These are phyloP conservation scores for Vararia minispora DNA, from an alignment of 768 basidiomycete species.

Conservation along the genomic window DNA sequence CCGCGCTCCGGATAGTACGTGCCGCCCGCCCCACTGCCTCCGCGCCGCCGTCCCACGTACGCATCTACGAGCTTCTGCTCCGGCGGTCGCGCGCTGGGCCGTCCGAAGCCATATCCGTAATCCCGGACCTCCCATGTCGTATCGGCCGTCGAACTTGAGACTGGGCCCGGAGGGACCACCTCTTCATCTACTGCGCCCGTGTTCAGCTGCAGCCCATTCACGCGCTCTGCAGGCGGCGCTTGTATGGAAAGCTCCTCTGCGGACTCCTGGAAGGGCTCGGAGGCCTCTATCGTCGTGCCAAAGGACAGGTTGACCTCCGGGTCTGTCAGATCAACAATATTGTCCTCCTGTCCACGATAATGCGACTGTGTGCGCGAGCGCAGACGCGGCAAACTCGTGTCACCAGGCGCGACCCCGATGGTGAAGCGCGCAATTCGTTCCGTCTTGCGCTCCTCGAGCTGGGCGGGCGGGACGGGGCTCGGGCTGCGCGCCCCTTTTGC, in stretches of 20 bases:
- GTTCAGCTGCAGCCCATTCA: slow-evolving; percentile 9
- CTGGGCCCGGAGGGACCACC: too few relatives aligned
- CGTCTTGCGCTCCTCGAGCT: slow-evolving; percentile 10
- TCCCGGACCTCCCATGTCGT: slow-evolving; percentile 46
- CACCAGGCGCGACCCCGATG: slow-evolving; percentile 32
- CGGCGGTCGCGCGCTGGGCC: slow-evolving; percentile 22
- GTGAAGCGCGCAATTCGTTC: slow-evolving; percentile 28
- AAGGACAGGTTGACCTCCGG: slow-evolving; percentile 42
- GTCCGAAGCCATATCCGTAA: slow-evolving; percentile 56
- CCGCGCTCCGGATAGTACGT: slow-evolving; percentile 11
- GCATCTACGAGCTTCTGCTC: slow-evolving; percentile 19
- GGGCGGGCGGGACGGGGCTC: slow-evolving; percentile 12
- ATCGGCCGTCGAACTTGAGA: too few relatives aligned
- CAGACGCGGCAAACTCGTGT: slow-evolving; percentile 19
- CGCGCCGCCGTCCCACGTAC: slow-evolving; percentile 21
- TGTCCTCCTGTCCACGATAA: slow-evolving; percentile 5
- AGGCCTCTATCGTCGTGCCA: slow-evolving; percentile 31
- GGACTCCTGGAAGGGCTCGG: too few relatives aligned
- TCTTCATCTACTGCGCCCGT: slow-evolving; percentile 7
- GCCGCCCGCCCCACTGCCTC: slow-evolving; percentile 15
- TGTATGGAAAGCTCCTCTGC: too few relatives aligned
- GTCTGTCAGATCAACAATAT: slow-evolving; percentile 24
- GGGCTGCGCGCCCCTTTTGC: slow-evolving; percentile 13
- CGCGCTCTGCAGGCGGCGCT: too few relatives aligned
- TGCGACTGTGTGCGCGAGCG: slow-evolving; percentile 23